Evolutionary conservation across 2,329 filamentous ascomycete genomes (phyloP).

Genomic region (Dactylellina drechsleri): DNA sequence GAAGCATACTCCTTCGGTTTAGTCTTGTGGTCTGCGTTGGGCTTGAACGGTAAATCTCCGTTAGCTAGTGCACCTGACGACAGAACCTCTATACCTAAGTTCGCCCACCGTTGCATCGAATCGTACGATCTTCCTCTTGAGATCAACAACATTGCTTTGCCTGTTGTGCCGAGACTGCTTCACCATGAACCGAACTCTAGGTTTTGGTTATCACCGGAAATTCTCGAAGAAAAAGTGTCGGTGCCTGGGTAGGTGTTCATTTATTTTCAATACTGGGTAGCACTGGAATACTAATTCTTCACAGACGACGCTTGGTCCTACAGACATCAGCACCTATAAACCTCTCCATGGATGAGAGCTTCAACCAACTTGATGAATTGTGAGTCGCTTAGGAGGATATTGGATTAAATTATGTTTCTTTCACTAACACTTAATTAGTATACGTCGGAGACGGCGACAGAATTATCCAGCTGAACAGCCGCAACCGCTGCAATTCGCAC

Average conservation of each 20-base stretch:
- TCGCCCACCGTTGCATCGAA: conserved; percentile 34
- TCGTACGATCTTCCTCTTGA: conserved; percentile 28
- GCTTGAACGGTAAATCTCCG: conserved; percentile 27
- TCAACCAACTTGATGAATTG: conserved; percentile 45
- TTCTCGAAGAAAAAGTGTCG: conserved; percentile 27
- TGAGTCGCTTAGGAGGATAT: conserved; percentile 1
- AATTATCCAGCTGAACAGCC: background rate
- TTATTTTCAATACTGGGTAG: background rate
- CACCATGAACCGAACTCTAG: conserved; percentile 17
- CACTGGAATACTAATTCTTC: conserved; percentile 2
- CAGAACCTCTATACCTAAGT: conserved; percentile 25
- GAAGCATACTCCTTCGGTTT: conserved; percentile 50
- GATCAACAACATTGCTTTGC: conserved; percentile 14
- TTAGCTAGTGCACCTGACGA: conserved; percentile 7
- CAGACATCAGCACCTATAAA: conserved; percentile 34
- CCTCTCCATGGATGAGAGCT: conserved; percentile 46
- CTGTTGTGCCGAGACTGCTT: conserved; percentile 26
- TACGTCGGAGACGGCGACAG: background rate
- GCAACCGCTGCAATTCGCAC: too few species aligned
- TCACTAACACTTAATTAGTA: background rate
- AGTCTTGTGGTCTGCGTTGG: conserved; percentile 40
- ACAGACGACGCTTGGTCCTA: conserved; percentile 29
- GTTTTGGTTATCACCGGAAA: conserved; percentile 19
- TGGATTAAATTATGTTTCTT: background rate
- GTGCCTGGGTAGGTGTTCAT: conserved; percentile 23